phyloP scores from a whole-genome alignment of 495 filamentous ascomycete species.

The Tuber borchii region DNA sequence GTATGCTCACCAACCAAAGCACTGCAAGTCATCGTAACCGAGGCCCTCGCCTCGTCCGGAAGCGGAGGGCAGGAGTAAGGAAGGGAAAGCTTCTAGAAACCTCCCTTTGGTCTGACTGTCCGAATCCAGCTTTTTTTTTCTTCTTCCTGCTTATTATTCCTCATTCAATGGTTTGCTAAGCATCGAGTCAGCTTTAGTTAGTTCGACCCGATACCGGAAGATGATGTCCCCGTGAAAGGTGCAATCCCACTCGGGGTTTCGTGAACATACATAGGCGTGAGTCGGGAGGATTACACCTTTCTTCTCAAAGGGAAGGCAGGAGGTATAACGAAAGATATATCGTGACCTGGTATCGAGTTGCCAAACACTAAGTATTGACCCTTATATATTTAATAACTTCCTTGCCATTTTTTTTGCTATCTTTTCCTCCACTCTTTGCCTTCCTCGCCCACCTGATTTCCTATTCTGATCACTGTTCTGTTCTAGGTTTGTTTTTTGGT shows the following conservation, averaged over 20 bases:
- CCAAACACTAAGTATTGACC: background rate
- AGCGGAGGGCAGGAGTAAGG: background rate
- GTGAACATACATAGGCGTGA: background rate
- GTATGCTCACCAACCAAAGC: background rate
- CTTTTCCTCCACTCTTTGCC: background rate
- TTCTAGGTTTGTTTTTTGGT: background rate
- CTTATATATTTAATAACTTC: background rate
- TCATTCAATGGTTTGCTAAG: background rate
- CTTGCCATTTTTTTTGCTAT: background rate
- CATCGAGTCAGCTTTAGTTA: slow-evolving; percentile 4
- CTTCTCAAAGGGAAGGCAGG: background rate
- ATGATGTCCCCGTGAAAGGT: background rate
- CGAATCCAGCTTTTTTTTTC: background rate
- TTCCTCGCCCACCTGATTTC: background rate
- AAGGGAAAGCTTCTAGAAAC: slow-evolving; percentile 1
- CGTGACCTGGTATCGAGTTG: background rate
- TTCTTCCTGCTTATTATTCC: background rate
- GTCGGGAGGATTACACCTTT: background rate
- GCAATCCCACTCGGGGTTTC: slow-evolving; percentile 2
- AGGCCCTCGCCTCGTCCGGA: background rate
- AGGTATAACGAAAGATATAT: background rate
- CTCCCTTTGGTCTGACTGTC: background rate
- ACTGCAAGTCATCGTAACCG: background rate
- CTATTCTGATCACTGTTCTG: background rate
- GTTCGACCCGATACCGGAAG: background rate